Evolutionary conservation across 768 basidiomycete genomes (phyloP), one percentile per base, ranked within the genome.

Genomic region (Tephrocybe sp.): DNA sequence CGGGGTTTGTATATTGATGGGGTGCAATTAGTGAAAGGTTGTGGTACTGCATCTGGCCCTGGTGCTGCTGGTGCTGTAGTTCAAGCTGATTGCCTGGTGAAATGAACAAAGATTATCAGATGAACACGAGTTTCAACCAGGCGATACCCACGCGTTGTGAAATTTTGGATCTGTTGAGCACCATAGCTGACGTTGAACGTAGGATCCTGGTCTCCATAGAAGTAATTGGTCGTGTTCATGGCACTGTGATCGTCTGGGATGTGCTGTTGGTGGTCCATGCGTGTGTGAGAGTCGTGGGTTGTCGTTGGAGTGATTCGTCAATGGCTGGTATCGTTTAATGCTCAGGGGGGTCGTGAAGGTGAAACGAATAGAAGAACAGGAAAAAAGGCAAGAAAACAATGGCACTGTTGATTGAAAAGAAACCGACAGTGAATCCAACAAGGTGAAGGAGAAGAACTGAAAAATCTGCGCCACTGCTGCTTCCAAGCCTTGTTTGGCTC

Each of bases 91-190:
- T 60, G 67, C 80, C 84, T 88, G 70, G 62, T 73, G 74, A 64
- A 72, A 74, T 69, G 70, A 73, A 71, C 66, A 70, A 68, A 75
- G 76, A 78, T 77, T 74, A 84, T 83, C 78, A 79, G 83, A 85
- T 83, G 76, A 73, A 75, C 80, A 85, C 77, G 81, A 70, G 79
- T 73, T 71, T 63, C 45, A 73, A 70, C 69, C 60, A 59, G 58
- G 74, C 71, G 68, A 65, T 65, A 88, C 86, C 78, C 85, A 85
- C 88, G 88, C 75, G 86, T 73, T 74, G 80, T 48, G 67, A 85
- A 86, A 67, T 49, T 54, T 51, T 76, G 68, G 58, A 70, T 71
- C 73, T 84, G 78, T 68, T 78, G 81, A 60, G 78, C 67, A 62
- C 71, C 70, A 69, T 83, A 82, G 51, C 72, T 69, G 63, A 81